Conservation (phyloP, 1,139 yeast genomes). For the Scheffersomyces insectosa region DNA sequence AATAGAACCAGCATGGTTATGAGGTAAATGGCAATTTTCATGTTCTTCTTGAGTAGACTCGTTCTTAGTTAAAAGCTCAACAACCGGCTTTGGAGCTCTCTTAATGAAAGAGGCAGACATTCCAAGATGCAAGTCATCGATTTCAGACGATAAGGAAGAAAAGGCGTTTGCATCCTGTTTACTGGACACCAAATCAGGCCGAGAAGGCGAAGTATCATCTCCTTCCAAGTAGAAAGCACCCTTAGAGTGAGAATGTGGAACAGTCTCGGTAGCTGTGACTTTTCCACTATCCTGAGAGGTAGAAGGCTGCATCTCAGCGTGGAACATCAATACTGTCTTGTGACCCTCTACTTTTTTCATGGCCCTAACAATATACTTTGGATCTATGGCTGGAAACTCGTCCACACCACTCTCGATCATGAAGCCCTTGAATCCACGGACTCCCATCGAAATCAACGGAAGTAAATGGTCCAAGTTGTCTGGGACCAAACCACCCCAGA, state of each 20-base stretch:
- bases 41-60: constrained; percentile 25
- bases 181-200: constrained; percentile 7
- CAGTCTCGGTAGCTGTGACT: background rate
- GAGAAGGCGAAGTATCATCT: constrained; percentile 8
- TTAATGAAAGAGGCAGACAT: constrained; percentile 48
- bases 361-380: constrained; percentile 63
- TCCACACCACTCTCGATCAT: constrained; percentile 91
- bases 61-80: constrained; percentile 26
- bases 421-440: constrained; percentile 89
- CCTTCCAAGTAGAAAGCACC: constrained; percentile 18
- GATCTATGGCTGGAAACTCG: constrained; percentile 82
- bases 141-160: constrained; percentile 14
- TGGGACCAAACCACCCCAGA: constrained; percentile 95
- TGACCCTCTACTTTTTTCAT: constrained; percentile 59
- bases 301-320: constrained; percentile 78
- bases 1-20: constrained; percentile 41
- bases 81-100: constrained; percentile 42
- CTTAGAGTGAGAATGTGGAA: background rate
- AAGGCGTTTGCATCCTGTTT: constrained; percentile 4
- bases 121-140: constrained; percentile 43
- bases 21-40: constrained; percentile 37
- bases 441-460: constrained; percentile 81
- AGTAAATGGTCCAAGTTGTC: constrained; percentile 64
- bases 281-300: background rate
- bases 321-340: constrained; percentile 82